Evolutionary conservation across 129 eudicot genomes (phyloP).

Genomic region (Dittrichia graveolens): DNA sequence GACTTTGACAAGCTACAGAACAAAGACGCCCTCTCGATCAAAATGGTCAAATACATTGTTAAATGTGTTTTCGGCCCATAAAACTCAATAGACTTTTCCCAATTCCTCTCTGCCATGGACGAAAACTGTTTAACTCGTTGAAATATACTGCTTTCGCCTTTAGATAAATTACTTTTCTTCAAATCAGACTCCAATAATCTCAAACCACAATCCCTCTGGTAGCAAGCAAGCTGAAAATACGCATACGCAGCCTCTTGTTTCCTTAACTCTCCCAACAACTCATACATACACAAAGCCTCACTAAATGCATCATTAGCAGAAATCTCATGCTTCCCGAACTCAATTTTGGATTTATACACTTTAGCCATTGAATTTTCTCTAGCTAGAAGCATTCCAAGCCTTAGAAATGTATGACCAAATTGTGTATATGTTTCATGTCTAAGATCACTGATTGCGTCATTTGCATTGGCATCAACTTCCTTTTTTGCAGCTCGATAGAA

Average conservation of each 20-base stretch:
- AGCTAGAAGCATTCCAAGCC: constrained; percentile 90
- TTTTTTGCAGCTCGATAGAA: constrained; percentile 80
- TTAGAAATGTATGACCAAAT: constrained; percentile 82
- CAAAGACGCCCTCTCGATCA: constrained; percentile 71
- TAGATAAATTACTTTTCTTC: constrained; percentile 44
- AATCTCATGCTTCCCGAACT: constrained; percentile 65
- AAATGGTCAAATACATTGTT: constrained; percentile 69
- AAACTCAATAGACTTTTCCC: constrained; percentile 78
- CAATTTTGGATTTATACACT: constrained; percentile 63
- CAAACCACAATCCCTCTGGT: constrained; percentile 79
- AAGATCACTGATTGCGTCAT: constrained; percentile 44
- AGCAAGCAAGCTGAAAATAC: constrained; percentile 81
- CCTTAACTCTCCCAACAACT: constrained; percentile 79
- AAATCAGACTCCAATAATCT: constrained; percentile 58
- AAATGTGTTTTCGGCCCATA: constrained; percentile 81
- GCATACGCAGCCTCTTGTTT: constrained; percentile 96
- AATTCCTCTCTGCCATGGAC: constrained; percentile 86
- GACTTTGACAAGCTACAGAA: constrained; percentile 56
- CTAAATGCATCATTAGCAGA: constrained; percentile 90
- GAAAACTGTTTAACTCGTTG: constrained; percentile 75
- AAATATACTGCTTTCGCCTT: constrained; percentile 54
- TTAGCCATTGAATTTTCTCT: constrained; percentile 68
- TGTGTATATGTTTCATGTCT: constrained; percentile 83
- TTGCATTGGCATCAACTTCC: constrained; percentile 45
- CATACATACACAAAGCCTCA: constrained; percentile 78